Base-by-base conservation (phyloP, 164 flowering plant species). In the Nymphaea colorata region DNA sequence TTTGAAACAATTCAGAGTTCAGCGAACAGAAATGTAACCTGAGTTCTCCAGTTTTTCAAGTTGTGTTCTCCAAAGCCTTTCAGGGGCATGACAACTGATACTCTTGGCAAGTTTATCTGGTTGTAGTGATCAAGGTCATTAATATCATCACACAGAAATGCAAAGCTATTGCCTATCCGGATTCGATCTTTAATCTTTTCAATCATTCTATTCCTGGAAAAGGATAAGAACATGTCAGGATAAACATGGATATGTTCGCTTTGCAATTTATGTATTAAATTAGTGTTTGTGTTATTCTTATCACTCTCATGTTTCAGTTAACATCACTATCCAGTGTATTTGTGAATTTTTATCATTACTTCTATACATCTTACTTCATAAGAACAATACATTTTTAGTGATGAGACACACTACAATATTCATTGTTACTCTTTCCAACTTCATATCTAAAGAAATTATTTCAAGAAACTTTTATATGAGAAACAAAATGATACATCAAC, bases 31-130 rank as follows among this genome's bases (percentile, higher is more conserved):
- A 51, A 51, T 42, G 77, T 75, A 64, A 94, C 99, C 96, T 94
- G 99, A 79, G 82, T 87, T 83, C 86, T 91, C 99, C 99, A 94
- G 73, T 94, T 94, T 68, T 83, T 95, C 61, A 91, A 77, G 82
- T 94, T 94, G 72, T 94, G 99, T 74, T 94, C 99, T 59, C 99
- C 98, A 81, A 91, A 94, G 3, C 99, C 99, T 80, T 94, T 94
- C 60, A 94, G 75, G 69, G 99, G 99, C 99, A 94, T 94, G 42
- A 94, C 82, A 71, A 94, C 96, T 41, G 97, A 71, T 51, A 94
- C 98, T 70, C 90, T 76, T 12, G 99, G 99, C 71, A 94, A 77
- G 41, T 80, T 82, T 74, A 76, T 73, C 82, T 94, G 99, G 64
- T 79, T 79, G 42, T 85, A 83, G 78, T 94, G 96, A 79, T 94